These are phyloP conservation scores for Telopea speciosissima DNA, from an alignment of 177 flowering plant species.

Conservation along the genomic window DNA sequence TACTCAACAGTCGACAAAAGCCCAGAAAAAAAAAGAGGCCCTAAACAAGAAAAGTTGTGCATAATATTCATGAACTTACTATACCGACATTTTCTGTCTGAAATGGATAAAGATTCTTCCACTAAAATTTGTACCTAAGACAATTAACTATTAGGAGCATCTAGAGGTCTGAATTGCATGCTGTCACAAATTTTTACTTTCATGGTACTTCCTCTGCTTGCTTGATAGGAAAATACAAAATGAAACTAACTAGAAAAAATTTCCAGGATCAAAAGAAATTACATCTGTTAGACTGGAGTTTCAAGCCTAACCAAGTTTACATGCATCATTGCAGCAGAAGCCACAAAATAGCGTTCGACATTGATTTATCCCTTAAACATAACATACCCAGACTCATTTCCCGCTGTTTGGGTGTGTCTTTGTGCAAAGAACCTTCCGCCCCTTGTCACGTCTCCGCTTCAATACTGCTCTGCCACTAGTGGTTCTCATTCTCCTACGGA, in stretches of 20 bases:
- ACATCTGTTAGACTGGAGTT: conserved; percentile 8
- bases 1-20: background rate
- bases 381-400: conserved; percentile 27
- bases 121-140: background rate
- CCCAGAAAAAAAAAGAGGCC: background rate
- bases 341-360: conserved; percentile 10
- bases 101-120: background rate
- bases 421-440: conserved; percentile 81
- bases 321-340: conserved; percentile 9
- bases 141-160: background rate
- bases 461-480: conserved; percentile 86
- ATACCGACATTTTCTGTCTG: background rate
- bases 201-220: background rate
- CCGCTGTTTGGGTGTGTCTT: conserved; percentile 80
- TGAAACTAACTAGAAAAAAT: background rate
- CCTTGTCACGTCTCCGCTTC: conserved; percentile 89
- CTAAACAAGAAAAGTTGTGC: background rate
- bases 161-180: background rate
- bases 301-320: conserved; percentile 4
- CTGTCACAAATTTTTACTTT: background rate
- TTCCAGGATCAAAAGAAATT: background rate
- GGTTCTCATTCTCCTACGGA: conserved; percentile 86
- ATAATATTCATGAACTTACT: background rate
- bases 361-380: conserved; percentile 5
- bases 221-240: background rate